Evolutionary conservation across 306 rosid species (phyloP), one percentile per base, ranked within the genome.

Genomic region (Sechiopsis laciniata): DNA sequence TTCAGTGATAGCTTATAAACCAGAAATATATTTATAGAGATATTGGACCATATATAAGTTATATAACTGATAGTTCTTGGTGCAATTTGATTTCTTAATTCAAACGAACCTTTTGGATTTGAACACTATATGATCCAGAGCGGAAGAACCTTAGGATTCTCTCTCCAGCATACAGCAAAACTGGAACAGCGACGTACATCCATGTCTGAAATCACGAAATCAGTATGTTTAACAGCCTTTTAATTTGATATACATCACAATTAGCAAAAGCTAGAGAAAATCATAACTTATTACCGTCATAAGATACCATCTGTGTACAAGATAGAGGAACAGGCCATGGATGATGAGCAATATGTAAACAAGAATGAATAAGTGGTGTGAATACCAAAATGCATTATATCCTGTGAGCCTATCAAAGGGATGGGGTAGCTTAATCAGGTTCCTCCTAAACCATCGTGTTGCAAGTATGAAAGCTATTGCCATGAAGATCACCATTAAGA

Each of bases 371-470:
- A 91, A 88, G 83, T 95, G 99, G 84, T 95, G 99, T 32, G 99
- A 95, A 87, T 95, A 95, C 97, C 99, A 95, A 80, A 95, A 95
- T 59, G 99, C 97, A 66, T 95, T 95, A 83, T 78, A 95, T 66
- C 99, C 99, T 10, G 96, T 95, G 77, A 91, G 89, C 85, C 95
- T 87, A 74, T 82, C 87, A 78, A 95, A 85, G 56, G 99, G 99
- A 77, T 80, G 87, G 61, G 99, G 99, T 15, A 95, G 85, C 86
- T 89, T 95, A 82, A 95, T 79, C 78, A 82, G 88, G 84, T 79
- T 95, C 76, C 90, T 83, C 79, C 99, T 80, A 86, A 89, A 89
- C 99, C 99, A 88, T 76, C 85, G 81, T 37, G 97, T 95, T 42
- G 97, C 97, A 32, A 95, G 99, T 7, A 82, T 88, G 86, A 95